Percentiles rank a stretch among this genome's conserved stretches.
These are phyloP conservation scores for Potentilla sterilis DNA, from an alignment of 306 rosid genomes.

Conservation along the genomic window DNA sequence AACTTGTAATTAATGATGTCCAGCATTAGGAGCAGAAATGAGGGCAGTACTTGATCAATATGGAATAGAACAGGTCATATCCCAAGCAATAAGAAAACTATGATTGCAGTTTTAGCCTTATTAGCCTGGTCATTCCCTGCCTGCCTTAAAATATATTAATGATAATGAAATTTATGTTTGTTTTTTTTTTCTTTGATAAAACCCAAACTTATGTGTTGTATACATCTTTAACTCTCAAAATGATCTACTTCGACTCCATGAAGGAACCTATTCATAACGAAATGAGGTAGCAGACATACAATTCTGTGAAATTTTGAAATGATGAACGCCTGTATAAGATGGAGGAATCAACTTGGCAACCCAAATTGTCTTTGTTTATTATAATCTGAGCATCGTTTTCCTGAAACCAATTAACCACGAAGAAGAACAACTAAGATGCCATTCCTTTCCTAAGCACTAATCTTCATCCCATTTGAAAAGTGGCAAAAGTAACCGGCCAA, in stretches of 20 bases:
- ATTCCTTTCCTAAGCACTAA: constrained; percentile 42
- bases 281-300: no score
- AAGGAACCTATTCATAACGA: no score
- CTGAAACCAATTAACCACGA: constrained; percentile 33
- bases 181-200: no score
- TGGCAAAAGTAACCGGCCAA: constrained; percentile 50
- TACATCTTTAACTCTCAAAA: no score
- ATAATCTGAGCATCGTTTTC: constrained; percentile 24
- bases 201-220: no score
- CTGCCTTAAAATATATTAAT: neutral
- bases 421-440: constrained; percentile 41
- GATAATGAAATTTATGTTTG: no score
- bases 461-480: constrained; percentile 31
- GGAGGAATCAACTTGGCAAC: constrained; percentile 24
- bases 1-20: neutral
- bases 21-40: neutral
- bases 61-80: neutral
- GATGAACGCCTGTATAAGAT: neutral
- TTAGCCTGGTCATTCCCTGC: neutral
- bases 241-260: no score
- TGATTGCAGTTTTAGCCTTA: neutral
- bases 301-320: no score
- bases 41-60: neutral
- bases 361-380: constrained; percentile 10
- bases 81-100: neutral